Evolutionary conservation across 2,329 filamentous ascomycete genomes (phyloP), one percentile per base, ranked within the genome.

Genomic region (Lachnellula subtilissima): DNA sequence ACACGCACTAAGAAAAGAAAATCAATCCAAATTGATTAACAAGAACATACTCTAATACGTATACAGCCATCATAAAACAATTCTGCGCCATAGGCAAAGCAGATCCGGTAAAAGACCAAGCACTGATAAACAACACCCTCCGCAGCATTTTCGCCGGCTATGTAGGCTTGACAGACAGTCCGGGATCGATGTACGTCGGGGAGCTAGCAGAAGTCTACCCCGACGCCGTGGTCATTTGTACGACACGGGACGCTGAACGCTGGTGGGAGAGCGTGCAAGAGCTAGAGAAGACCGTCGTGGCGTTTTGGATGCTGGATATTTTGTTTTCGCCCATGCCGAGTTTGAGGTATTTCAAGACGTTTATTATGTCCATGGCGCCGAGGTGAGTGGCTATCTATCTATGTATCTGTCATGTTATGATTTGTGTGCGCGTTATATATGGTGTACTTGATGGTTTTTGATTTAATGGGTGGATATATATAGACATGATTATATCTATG

Each of bases 151-250:
- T 56, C 1, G 55, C 55, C 25, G 67, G 69, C 48, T 71, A 68
- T 49, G 65, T 65, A 1, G 69, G 63, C 3, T 64, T 62, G 19
- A 67, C 67, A 5, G 68, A 69, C 54, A 60, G 59, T 4, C 65
- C 67, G 2, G 63, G 58, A 0, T 61, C 60, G 15, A 55, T 61
- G 32, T 68, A 70, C 47, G 64, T 66, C 2, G 63, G 60, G 2
- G 69, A 70, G 48, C 55, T 70, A 15, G 55, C 66, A 35, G 58
- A 62, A 49, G 23, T 69, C 12, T 68, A 68, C 46, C 66, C 66
- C 1, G 65, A 70, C 35, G 65, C 67, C 39, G 65, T 67, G 36
- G 66, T 69, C 28, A 67, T 69, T 43, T 67, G 65, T 56, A 67
- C 65, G 2, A 51, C 65, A 28, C 61, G 68, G 23, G 60, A 70